Evolutionary conservation across 2,329 filamentous ascomycete genomes (phyloP).

Genomic region (Ophiostoma sp.): DNA sequence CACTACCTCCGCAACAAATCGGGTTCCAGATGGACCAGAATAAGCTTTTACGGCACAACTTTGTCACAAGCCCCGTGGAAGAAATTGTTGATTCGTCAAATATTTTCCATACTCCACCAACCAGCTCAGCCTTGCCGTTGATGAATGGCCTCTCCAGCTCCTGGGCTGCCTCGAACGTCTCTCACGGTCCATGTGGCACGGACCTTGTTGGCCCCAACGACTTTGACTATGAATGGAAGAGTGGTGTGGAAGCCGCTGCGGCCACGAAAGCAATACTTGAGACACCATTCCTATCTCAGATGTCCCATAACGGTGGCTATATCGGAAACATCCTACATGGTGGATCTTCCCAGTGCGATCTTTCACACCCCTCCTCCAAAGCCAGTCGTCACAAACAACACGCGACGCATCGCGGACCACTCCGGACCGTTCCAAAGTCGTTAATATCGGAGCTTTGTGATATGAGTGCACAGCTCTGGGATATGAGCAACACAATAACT

Average conservation of each 20-base stretch:
- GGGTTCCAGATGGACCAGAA: neutral
- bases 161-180: neutral
- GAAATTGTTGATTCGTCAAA: neutral
- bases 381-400: neutral
- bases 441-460: slow-evolving; percentile 37
- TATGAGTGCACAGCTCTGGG: slow-evolving; percentile 42
- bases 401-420: neutral
- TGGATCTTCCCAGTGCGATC: neutral
- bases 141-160: neutral
- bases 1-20: neutral
- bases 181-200: neutral
- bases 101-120: neutral
- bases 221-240: neutral
- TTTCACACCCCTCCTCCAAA: neutral
- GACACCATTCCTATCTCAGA: neutral
- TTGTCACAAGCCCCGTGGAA: neutral
- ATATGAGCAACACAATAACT: slow-evolving; percentile 35
- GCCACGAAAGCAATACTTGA: neutral
- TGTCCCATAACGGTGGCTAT: neutral
- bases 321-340: neutral
- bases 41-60: neutral
- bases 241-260: neutral
- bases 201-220: neutral
- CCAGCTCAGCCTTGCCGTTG: neutral
- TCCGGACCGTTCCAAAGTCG: slow-evolving; percentile 7